Conservation (phyloP, 1,284 basidiomycete genomes). For the Ustilago tritici region DNA sequence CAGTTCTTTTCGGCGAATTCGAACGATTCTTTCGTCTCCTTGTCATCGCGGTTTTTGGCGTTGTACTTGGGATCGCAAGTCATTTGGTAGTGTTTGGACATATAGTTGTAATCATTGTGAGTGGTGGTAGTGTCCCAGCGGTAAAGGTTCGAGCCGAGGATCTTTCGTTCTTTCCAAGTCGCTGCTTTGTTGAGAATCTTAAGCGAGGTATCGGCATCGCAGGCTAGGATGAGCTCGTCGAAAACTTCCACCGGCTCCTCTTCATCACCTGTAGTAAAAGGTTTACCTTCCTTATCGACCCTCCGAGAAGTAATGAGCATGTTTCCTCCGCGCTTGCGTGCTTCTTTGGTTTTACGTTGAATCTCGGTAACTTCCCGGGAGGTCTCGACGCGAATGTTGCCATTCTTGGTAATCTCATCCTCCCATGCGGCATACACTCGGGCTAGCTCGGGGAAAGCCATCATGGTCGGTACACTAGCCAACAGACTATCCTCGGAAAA, state of each 20-base stretch:
- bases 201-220: constrained; percentile 75
- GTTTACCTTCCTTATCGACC: constrained; percentile 50
- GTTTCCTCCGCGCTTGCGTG: constrained; percentile 51
- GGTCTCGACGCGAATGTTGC: constrained; percentile 72
- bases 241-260: constrained; percentile 72
- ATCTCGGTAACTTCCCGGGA: constrained; percentile 72
- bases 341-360: constrained; percentile 53
- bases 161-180: constrained; percentile 74
- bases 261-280: constrained; percentile 41
- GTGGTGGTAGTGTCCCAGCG: constrained; percentile 75
- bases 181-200: constrained; percentile 75
- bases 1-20: constrained; percentile 73
- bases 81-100: constrained; percentile 72
- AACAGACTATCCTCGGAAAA: constrained; percentile 67
- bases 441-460: constrained; percentile 72
- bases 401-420: constrained; percentile 71
- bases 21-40: constrained; percentile 70
- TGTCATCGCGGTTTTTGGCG: constrained; percentile 67
- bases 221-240: constrained; percentile 77
- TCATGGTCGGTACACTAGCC: constrained; percentile 71
- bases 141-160: constrained; percentile 76
- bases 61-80: constrained; percentile 69
- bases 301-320: constrained; percentile 50
- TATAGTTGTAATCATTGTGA: constrained; percentile 75
- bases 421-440: constrained; percentile 74